A percentile compares a stretch with the other conserved stretches of the same genome.
Evolutionary conservation across 768 basidiomycete genomes (phyloP).

Genomic region (Saitozyma sp.): DNA sequence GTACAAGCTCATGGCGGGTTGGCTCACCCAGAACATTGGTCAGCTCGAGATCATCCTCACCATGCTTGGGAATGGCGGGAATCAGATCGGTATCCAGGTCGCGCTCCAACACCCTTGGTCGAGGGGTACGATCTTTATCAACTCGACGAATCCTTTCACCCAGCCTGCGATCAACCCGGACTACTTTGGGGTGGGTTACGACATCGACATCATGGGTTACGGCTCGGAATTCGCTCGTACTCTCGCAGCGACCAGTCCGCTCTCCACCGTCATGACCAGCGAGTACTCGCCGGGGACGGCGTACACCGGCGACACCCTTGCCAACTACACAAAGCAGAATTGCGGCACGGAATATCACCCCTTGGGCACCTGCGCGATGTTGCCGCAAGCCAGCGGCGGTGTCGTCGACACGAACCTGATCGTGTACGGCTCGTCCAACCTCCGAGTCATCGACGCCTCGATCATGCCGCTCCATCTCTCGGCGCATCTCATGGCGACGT

Average conservation of each 20-base stretch:
- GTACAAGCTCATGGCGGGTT: conserved; percentile 41
- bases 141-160: conserved; percentile 63
- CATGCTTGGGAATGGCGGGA: conserved; percentile 40
- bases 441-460: conserved; percentile 60
- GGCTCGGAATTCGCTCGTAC: conserved; percentile 66
- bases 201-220: conserved; percentile 44
- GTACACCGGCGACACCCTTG: conserved; percentile 60
- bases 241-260: conserved; percentile 60
- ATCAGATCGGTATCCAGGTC: conserved; percentile 42
- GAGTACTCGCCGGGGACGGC: conserved; percentile 60
- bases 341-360: conserved; percentile 60
- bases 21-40: conserved; percentile 37
- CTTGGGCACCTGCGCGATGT: conserved; percentile 62
- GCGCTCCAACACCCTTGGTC: conserved; percentile 48
- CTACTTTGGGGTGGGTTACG: conserved; percentile 58
- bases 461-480: conserved; percentile 62
- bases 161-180: conserved; percentile 66
- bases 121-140: conserved; percentile 66
- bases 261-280: conserved; percentile 56
- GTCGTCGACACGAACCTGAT: conserved; percentile 63
- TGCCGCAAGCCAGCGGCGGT: conserved; percentile 60
- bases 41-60: conserved; percentile 50
- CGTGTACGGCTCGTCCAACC: conserved; percentile 63
- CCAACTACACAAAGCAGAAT: conserved; percentile 54
- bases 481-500: conserved; percentile 56